Percentiles rank a stretch among this genome's conserved stretches.
Conservation (phyloP, 371 early-diverging fungal species). For the Haplosporangium sp. region DNA sequence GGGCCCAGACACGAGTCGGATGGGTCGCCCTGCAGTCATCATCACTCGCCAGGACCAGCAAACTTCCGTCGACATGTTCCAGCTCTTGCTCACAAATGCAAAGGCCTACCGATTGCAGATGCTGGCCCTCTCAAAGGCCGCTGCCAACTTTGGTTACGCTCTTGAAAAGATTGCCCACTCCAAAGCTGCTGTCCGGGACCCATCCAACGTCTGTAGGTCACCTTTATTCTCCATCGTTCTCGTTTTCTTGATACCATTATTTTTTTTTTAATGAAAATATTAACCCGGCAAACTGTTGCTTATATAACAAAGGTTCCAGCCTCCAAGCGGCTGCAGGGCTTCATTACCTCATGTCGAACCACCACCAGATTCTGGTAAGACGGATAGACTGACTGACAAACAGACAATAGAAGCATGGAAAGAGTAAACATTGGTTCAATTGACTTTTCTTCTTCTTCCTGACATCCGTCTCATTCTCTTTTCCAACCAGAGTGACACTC, state of each 20-base stretch:
- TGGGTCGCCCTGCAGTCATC: constrained; percentile 43
- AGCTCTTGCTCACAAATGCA: constrained; percentile 56
- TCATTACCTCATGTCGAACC: constrained; percentile 66
- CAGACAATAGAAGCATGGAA: background rate
- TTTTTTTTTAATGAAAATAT: background rate
- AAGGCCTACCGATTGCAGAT: constrained; percentile 62
- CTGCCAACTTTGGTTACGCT: constrained; percentile 63
- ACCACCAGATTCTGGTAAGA: constrained; percentile 66
- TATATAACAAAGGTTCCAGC: constrained; percentile 52
- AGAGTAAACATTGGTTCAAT: background rate
- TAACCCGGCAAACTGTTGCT: background rate
- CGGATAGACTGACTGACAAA: background rate
- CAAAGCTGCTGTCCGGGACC: constrained; percentile 56
- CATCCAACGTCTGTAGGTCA: constrained; percentile 42
- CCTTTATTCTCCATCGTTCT: background rate
- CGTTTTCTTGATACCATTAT: background rate
- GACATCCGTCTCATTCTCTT: background rate
- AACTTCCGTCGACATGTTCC: constrained; percentile 34
- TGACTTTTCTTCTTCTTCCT: background rate
- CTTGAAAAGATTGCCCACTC: constrained; percentile 63
- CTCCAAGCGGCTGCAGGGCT: constrained; percentile 68
- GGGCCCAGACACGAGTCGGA: constrained; percentile 35
- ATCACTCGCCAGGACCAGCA: constrained; percentile 50
- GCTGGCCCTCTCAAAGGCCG: constrained; percentile 59
- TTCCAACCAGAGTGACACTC: constrained; percentile 56